Base-by-base conservation (phyloP, 768 basidiomycete genomes). In the Lanmaoa pseudosensibilis region DNA sequence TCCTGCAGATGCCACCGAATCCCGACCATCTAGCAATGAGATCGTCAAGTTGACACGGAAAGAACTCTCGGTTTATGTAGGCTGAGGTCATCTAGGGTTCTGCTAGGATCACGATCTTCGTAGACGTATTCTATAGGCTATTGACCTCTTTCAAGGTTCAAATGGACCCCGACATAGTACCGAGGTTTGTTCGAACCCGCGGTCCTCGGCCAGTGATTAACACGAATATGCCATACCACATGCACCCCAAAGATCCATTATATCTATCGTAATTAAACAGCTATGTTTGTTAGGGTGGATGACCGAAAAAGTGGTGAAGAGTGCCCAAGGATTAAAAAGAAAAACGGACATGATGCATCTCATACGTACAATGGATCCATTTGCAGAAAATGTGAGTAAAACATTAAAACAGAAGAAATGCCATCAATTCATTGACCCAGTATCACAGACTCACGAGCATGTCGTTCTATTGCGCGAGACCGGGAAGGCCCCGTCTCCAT, bases 401-500 rank as follows among this genome's bases (percentile, higher is more conserved):
- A 27, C 46, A 45, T 55, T 41, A 19, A 47, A 48, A 25, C 32
- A 45, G 38, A 45, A 48, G 45, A 51, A 48, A 44, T 25, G 37
- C 18, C 9, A 16, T 47, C 55, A 37, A 52, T 34, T 50, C 46
- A 45, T 50, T 13, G 30, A 50, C 1, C 39, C 27, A 51, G 19
- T 11, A 32, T 37, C 34, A 13, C 38, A 15, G 41, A 57, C 64
- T 65, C 51, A 70, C 49, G 64, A 59, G 27, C 69, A 56, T 36
- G 64, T 51, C 41, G 63, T 65, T 69, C 68, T 27, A 72, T 50
- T 72, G 68, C 13, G 66, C 59, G 9, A 72, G 58, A 37, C 73
- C 65, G 33, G 75, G 75, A 25, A 77, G 59, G 16, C 66, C 72
- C 37, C 62, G 65, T 50, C 69, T 68, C 60, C 68, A 66, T 60